phyloP scores from a whole-genome alignment of 768 basidiomycete genomes.

The Tylopilus felleus region DNA sequence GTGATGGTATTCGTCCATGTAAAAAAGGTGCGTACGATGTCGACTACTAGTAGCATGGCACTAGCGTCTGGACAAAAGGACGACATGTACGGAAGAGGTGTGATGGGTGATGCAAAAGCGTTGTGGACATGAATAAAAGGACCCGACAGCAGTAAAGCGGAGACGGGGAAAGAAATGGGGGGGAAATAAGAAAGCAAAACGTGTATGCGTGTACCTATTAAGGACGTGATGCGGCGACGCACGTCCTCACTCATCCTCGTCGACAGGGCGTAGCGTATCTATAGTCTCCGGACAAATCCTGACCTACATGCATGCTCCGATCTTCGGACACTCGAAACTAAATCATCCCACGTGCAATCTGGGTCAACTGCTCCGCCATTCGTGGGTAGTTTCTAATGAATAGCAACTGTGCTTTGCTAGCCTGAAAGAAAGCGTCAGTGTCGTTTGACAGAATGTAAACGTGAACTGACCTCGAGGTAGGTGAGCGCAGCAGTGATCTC shows the following conservation, averaged over 20 bases:
- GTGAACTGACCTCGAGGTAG: slow-evolving; percentile 67
- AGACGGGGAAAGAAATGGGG: background rate
- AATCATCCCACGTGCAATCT: slow-evolving; percentile 42
- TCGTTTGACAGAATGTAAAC: background rate
- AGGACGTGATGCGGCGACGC: slow-evolving; percentile 8
- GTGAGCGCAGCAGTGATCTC: slow-evolving; percentile 80
- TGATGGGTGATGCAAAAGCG: background rate
- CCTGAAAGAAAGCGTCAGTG: slow-evolving; percentile 41
- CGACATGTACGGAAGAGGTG: background rate
- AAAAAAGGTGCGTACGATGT: slow-evolving; percentile 4
- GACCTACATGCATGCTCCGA: slow-evolving; percentile 10
- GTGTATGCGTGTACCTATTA: background rate
- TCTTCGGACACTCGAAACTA: slow-evolving; percentile 13
- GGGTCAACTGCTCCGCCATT: slow-evolving; percentile 67
- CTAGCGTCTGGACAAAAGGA: background rate
- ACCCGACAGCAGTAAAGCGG: background rate
- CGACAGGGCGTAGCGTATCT: slow-evolving; percentile 7
- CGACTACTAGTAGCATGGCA: background rate
- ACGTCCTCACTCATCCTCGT: slow-evolving; percentile 4
- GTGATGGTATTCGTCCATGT: slow-evolving; percentile 15
- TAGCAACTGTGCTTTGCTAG: slow-evolving; percentile 76
- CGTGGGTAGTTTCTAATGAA: slow-evolving; percentile 83
- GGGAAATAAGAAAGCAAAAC: background rate
- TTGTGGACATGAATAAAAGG: background rate
- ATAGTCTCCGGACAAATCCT: slow-evolving; percentile 13